phyloP scores from a whole-genome alignment of 306 rosid genomes.

The Glycine soja region DNA sequence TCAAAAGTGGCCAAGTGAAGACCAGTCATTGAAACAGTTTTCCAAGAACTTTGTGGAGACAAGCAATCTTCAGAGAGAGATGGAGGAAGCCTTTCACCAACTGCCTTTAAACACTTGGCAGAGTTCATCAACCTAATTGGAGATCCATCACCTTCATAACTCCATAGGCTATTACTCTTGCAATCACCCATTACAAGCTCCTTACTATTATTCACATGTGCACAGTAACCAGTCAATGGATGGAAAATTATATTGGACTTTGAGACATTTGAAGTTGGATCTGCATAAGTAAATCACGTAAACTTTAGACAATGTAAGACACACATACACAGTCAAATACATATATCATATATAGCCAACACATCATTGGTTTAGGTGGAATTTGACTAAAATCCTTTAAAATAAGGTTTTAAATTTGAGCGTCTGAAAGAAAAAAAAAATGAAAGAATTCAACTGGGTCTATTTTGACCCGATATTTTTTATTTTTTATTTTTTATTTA shows the following conservation, averaged over 20 bases:
- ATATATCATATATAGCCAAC: too few species aligned
- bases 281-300: conserved; percentile 37
- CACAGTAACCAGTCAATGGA: conserved; percentile 52
- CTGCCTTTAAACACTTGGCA: conserved; percentile 49
- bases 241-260: conserved; percentile 52
- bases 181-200: conserved; percentile 50
- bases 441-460: too few species aligned
- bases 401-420: too few species aligned
- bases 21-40: conserved; percentile 35
- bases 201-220: conserved; percentile 33
- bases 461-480: too few species aligned
- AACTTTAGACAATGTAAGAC: not conserved
- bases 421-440: too few species aligned
- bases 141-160: conserved; percentile 44
- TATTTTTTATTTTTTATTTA: too few species aligned
- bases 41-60: conserved; percentile 52
- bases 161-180: conserved; percentile 46
- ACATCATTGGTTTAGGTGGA: too few species aligned
- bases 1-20: conserved; percentile 60
- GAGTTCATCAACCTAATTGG: conserved; percentile 42
- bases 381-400: too few species aligned
- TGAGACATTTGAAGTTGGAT: conserved; percentile 52
- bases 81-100: conserved; percentile 45
- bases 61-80: conserved; percentile 47
- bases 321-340: too few species aligned